phyloP scores from a whole-genome alignment of 768 basidiomycete species.

The Suillus fuscotomentosus region DNA sequence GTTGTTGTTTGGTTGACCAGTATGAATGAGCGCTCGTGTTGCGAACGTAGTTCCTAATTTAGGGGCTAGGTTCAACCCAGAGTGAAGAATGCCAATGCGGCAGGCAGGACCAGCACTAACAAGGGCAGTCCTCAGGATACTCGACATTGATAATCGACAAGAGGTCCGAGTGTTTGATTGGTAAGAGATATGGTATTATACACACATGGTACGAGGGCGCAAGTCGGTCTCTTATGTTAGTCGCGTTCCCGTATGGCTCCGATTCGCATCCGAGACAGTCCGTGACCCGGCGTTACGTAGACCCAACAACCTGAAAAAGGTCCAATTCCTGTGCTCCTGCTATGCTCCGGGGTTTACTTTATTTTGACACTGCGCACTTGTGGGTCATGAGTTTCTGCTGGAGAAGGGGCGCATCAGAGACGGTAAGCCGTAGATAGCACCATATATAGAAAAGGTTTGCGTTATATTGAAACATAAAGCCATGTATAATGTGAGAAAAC shows the following conservation, averaged over 20 bases:
- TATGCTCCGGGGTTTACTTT: neutral
- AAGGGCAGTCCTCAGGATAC: conserved; percentile 6
- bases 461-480: too few relatives aligned
- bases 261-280: conserved; percentile 16
- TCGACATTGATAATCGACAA: conserved; percentile 6
- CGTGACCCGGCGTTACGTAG: neutral
- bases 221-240: conserved; percentile 20
- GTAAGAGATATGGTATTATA: neutral
- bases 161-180: neutral
- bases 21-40: conserved; percentile 22
- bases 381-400: too few relatives aligned
- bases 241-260: conserved; percentile 21
- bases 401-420: too few relatives aligned
- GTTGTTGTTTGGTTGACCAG: conserved; percentile 18
- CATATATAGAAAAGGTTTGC: too few relatives aligned
- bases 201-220: neutral
- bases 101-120: conserved; percentile 7
- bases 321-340: neutral
- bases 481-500: too few relatives aligned
- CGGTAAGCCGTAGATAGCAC: too few relatives aligned
- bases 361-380: neutral
- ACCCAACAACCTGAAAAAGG: too few relatives aligned
- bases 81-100: conserved; percentile 13
- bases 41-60: conserved; percentile 4
- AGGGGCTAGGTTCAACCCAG: conserved; percentile 8